Percentiles rank a stretch among this genome's conserved stretches.
Evolutionary conservation across 768 basidiomycete genomes (phyloP).

Genomic region (Mycena capillaripes): DNA sequence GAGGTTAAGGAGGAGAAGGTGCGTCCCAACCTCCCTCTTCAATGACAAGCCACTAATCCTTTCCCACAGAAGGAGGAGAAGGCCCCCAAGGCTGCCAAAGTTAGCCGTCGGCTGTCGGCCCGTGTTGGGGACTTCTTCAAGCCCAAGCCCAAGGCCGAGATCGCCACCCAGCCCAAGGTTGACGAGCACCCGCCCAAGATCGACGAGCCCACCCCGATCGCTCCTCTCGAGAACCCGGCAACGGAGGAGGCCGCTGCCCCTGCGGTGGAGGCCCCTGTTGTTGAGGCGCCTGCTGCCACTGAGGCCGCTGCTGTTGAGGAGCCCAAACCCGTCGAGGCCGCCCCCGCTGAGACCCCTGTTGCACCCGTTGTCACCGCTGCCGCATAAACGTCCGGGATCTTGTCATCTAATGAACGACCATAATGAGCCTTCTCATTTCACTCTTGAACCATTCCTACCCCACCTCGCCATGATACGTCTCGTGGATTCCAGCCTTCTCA

Average conservation of each 20-base stretch:
- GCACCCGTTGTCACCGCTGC: conserved; percentile 83
- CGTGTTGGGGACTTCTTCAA: conserved; percentile 90
- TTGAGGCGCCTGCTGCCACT: conserved; percentile 33
- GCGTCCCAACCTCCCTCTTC: not conserved
- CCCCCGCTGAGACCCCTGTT: too few relatives aligned
- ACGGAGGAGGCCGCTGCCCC: conserved; percentile 49
- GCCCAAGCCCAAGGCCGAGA: conserved; percentile 75
- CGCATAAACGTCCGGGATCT: conserved; percentile 65
- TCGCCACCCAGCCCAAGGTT: conserved; percentile 81
- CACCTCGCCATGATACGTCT: conserved; percentile 55
- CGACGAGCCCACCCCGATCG: conserved; percentile 85
- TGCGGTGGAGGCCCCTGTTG: conserved; percentile 13
- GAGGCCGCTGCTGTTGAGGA: conserved; percentile 45
- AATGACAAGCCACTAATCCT: not conserved
- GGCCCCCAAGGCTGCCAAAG: conserved; percentile 68
- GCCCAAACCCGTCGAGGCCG: conserved; percentile 55
- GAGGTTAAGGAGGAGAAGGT: conserved; percentile 63
- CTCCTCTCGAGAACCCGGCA: conserved; percentile 87
- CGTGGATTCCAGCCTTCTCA: conserved; percentile 50
- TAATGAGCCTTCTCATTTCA: conserved; percentile 53
- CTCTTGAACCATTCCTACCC: conserved; percentile 52
- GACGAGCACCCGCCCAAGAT: conserved; percentile 92
- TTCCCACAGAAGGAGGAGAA: conserved; percentile 56
- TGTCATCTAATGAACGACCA: conserved; percentile 61
- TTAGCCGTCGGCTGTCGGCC: conserved; percentile 86